Evolutionary conservation across 2,329 filamentous ascomycete species (phyloP), one percentile per base, ranked within the genome.

Genomic region (Ascochyta rabiei): DNA sequence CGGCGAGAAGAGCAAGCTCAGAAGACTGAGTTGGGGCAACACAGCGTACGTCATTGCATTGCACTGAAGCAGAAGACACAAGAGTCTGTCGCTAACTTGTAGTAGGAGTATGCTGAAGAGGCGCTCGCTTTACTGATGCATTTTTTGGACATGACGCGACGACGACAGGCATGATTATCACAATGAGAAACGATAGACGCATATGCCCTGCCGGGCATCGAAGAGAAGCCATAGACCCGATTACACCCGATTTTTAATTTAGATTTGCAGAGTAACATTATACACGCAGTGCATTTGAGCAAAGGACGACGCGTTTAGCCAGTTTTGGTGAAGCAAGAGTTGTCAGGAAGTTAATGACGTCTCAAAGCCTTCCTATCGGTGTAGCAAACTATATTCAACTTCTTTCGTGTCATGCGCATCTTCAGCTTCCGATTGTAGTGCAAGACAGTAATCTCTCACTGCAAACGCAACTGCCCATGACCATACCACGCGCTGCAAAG

Each of bases 41-140:
- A 48, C 48, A 19, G 47, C 48, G 56, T 59, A 52, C 38, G 51
- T 35, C 8, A 2, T 34, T 10, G 26, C 28, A 30, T 13, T 15
- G 12, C 16, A 35, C 16, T 16, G n/a, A 16, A 34, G 3, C 9
- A 6, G 16, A 21, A n/a, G n/a, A 21, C 16, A 16, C 8, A 2
- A 45, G 18, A 23, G 3, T 15, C 15, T 15, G 4, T 6, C 6
- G 21, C 40, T 54, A 41, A 50, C n/a, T 12, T 15, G 3, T 3
- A 4, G 33, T 33, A 56, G 53, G 12, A 56, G 34, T 15, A 56
- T 43, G 16, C 10, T 56, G 19, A 56, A 56, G 47, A 31, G 53
- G 16, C 35, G 53, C 24, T 51, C 47, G 2, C 37, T 56, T 4
- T 51, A 50, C 38, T 56, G 42, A 19, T 19, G 8, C 13, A 28